These are phyloP conservation scores for Neurospora tetraspora DNA, from an alignment of 495 filamentous ascomycete species.

Conservation along the genomic window DNA sequence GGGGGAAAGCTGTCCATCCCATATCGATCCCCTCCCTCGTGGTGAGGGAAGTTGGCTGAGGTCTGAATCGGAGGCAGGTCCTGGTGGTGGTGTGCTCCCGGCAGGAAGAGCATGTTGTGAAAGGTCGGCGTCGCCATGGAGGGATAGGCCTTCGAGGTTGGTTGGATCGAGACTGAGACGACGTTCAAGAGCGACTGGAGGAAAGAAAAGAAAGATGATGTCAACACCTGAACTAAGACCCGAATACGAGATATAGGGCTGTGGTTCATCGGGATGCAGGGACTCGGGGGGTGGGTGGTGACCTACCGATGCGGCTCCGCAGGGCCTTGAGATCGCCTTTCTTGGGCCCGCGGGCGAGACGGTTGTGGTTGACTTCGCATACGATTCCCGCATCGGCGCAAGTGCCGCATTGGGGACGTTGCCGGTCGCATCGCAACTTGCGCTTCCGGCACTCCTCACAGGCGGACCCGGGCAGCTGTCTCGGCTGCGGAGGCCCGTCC, in stretches of 20 bases:
- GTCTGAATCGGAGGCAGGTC: conserved; percentile 4
- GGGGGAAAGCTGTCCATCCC: conserved; percentile 13
- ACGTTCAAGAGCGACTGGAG: conserved; percentile 24
- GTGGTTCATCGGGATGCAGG: neutral
- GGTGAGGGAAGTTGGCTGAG: conserved; percentile 10
- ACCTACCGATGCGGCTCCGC: conserved; percentile 37
- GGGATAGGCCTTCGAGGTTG: conserved; percentile 4
- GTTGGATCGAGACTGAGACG: conserved; percentile 26
- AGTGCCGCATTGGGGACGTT: conserved; percentile 39
- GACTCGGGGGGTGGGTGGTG: neutral
- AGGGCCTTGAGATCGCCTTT: conserved; percentile 44
- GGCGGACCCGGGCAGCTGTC: conserved; percentile 34
- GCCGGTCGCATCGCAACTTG: conserved; percentile 43
- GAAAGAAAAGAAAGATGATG: neutral
- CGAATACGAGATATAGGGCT: neutral
- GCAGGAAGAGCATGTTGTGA: conserved; percentile 1
- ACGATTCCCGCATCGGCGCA: conserved; percentile 38
- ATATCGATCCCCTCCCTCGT: conserved; percentile 5
- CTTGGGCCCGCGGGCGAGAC: conserved; percentile 40
- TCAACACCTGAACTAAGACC: neutral
- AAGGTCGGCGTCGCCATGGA: conserved; percentile 7
- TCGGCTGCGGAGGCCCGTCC: conserved; percentile 13
- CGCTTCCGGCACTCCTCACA: conserved; percentile 41
- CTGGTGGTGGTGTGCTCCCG: neutral
- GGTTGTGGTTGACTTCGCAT: conserved; percentile 39